Evolutionary conservation across 345 rosid species (phyloP).

Genomic region (Pistacia atlantica): DNA sequence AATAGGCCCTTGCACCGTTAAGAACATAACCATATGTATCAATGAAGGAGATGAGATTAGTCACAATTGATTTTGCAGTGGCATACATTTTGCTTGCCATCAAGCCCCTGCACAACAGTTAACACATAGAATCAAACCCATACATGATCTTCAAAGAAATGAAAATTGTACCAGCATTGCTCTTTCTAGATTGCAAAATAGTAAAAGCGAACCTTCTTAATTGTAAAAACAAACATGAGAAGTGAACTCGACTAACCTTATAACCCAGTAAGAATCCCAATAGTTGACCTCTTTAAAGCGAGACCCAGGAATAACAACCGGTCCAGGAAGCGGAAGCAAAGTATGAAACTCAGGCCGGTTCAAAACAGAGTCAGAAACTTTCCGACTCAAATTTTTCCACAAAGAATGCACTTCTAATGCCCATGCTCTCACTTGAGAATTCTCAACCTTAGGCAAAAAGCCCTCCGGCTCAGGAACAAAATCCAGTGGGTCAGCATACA

Average conservation of each 20-base stretch:
- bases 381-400: conserved; percentile 75
- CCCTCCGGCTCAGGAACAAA: conserved; percentile 60
- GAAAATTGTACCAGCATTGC: not conserved
- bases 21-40: conserved; percentile 73
- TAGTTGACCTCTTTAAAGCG: conserved; percentile 88
- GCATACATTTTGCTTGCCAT: conserved; percentile 80
- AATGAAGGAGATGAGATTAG: conserved; percentile 59
- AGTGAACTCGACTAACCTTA: conserved; percentile 48
- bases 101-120: conserved; percentile 66
- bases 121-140: not conserved
- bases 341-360: conserved; percentile 66
- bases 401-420: conserved; percentile 77
- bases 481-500: conserved; percentile 56
- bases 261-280: conserved; percentile 97
- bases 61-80: conserved; percentile 73
- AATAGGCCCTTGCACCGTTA: conserved; percentile 82
- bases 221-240: not conserved
- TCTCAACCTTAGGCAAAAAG: conserved; percentile 75
- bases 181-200: not conserved
- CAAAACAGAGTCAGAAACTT: conserved; percentile 51
- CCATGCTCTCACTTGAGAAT: conserved; percentile 66
- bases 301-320: conserved; percentile 76
- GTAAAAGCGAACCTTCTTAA: not conserved
- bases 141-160: not conserved
- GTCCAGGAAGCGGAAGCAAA: conserved; percentile 72